Conservation (phyloP, 2,329 filamentous ascomycete species). For the Aspergillus sp. region DNA sequence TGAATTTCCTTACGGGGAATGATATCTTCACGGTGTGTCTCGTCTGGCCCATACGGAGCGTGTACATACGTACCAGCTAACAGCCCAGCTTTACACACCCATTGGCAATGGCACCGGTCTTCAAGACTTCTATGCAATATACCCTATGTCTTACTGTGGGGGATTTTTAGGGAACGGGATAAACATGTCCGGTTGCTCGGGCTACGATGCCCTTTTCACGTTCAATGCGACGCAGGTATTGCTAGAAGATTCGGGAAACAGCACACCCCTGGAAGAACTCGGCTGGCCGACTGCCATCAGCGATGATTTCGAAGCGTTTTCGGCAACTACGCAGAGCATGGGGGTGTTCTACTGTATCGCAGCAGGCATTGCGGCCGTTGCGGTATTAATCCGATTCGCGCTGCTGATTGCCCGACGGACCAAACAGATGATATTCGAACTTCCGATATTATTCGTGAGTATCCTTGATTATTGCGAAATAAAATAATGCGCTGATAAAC, state of each 20-base stretch:
- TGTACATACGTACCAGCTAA: conserved; percentile 13
- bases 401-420: conserved; percentile 41
- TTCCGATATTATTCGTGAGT: conserved; percentile 41
- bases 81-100: conserved; percentile 31
- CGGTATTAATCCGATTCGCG: conserved; percentile 41
- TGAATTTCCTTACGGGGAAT: conserved; percentile 50
- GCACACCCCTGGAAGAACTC: conserved; percentile 47
- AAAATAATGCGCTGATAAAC: not conserved
- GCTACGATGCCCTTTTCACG: conserved; percentile 47
- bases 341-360: conserved; percentile 56
- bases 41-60: no score
- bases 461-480: conserved; percentile 1
- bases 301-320: conserved; percentile 46
- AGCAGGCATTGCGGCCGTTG: conserved; percentile 46
- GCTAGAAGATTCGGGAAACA: conserved; percentile 42
- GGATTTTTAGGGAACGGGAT: conserved; percentile 35
- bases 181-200: conserved; percentile 52
- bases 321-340: conserved; percentile 44
- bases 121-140: conserved; percentile 55
- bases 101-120: conserved; percentile 46
- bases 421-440: conserved; percentile 45
- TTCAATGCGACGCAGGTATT: conserved; percentile 51
- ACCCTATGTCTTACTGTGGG: conserved; percentile 56
- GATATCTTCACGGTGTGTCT: conserved; percentile 49
- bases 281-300: conserved; percentile 53